Evolutionary conservation across 2,329 filamentous ascomycete genomes (phyloP), one percentile per base, ranked within the genome.

Genomic region (Nemania abortiva): DNA sequence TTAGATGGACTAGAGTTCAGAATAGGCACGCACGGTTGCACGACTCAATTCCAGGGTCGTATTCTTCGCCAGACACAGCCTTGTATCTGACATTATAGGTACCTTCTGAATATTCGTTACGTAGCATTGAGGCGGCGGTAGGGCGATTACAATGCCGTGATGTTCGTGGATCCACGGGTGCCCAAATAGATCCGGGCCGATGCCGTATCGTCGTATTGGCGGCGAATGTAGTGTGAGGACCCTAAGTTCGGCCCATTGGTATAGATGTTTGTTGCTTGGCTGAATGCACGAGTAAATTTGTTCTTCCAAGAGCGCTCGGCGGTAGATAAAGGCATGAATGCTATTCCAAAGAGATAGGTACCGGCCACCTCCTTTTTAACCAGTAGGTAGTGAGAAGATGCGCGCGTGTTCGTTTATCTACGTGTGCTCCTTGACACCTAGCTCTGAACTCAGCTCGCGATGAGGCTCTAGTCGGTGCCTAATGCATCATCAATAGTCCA

Each of bases 381-480:
- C 11, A 47, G 39, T 9, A 7, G 29, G 52, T 11, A 27, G 22
- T n/a, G 20, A 15, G 50, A 53, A 31, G 15, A 47, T 39, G 18
- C 6, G 54, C n/a, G 13, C n/a, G 10, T 15, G 2, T 56, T 20
- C 42, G 10, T 39, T 5, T 52, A 39, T 18, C 42, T n/a, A 58
- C 3, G 27, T 34, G 45, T 10, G 11, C 6, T 20, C 24, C n/a
- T 59, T n/a, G 18, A n/a, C 29, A 34, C 60, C 29, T 42, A 20
- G 20, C 53, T 60, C 54, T 63, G 49, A 54, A 60, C 24, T 31
- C 53, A 31, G 29, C 52, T 50, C 57, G 37, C 37, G 45, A 58
- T 55, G 68, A 68, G 68, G 56, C 61, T 70, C 59, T 56, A 56
- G 27, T 54, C 31, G 37, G 37, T 57, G 59, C 52, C 39, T 61